Evolutionary conservation across 306 rosid genomes (phyloP).

Genomic region (Prunus persica): Prunus_persica_NCBIv2 NC_034009.1:20473001-20473500

Average conservation of each 20-base stretch:
- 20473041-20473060: not conserved
- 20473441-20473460: not conserved
- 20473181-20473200: slow-evolving; percentile 16
- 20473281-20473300: slow-evolving; percentile 93
- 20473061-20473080: not conserved
- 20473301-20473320: slow-evolving; percentile 89
- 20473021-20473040: not conserved
- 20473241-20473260: slow-evolving; percentile 84
- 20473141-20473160: not conserved
- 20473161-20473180: not conserved
- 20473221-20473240: slow-evolving; percentile 95
- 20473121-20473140: not conserved
- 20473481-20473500: not conserved
- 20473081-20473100: not conserved
- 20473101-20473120: not conserved
- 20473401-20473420: not conserved
- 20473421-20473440: not conserved
- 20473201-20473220: slow-evolving; percentile 83
- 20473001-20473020: too few species aligned
- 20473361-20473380: not conserved
- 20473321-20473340: slow-evolving; percentile 26
- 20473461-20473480: not conserved
- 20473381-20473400: not conserved
- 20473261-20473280: slow-evolving; percentile 89
- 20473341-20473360: too few species aligned